Conservation (phyloP, 2,329 filamentous ascomycete genomes). For the Paecilomyces niveus region DNA sequence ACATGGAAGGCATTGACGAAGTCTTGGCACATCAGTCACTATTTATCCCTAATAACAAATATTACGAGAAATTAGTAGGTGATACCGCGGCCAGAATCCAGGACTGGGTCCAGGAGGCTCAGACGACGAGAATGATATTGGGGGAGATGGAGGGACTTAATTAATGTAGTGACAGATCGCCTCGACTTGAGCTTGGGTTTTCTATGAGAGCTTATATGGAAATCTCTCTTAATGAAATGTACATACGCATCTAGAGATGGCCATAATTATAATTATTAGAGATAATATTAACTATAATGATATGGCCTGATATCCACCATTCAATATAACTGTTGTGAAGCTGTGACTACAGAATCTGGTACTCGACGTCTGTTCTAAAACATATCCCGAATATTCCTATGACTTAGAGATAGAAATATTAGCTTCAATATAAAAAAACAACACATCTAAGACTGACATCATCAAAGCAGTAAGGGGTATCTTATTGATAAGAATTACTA, state of each 20-base stretch:
- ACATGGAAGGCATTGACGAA: constrained; percentile 78
- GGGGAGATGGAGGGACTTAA: not conserved
- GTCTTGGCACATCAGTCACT: constrained; percentile 78
- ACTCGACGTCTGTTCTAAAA: not conserved
- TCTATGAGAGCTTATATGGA: not conserved
- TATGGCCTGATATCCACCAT: too few species aligned
- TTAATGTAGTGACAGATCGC: not conserved
- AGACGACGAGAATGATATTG: constrained; percentile 7
- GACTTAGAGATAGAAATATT: too few species aligned
- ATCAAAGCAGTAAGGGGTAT: not conserved
- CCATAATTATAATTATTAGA: too few species aligned
- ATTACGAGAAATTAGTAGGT: constrained; percentile 70
- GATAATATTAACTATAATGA: too few species aligned
- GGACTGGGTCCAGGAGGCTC: constrained; percentile 51
- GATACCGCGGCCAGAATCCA: constrained; percentile 63
- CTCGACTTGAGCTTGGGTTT: not conserved
- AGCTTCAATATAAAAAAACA: not conserved
- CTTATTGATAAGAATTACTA: not conserved
- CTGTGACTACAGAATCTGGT: not conserved
- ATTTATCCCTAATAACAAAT: constrained; percentile 61
- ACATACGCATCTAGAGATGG: not conserved
- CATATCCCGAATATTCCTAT: not conserved
- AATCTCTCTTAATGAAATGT: not conserved
- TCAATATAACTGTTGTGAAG: too few species aligned
- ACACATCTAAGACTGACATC: not conserved